Evolutionary conservation across 352 stramenopile genomes (phyloP), one percentile per base, ranked within the genome.

Genomic region (Globisporangium carolinianum): DNA sequence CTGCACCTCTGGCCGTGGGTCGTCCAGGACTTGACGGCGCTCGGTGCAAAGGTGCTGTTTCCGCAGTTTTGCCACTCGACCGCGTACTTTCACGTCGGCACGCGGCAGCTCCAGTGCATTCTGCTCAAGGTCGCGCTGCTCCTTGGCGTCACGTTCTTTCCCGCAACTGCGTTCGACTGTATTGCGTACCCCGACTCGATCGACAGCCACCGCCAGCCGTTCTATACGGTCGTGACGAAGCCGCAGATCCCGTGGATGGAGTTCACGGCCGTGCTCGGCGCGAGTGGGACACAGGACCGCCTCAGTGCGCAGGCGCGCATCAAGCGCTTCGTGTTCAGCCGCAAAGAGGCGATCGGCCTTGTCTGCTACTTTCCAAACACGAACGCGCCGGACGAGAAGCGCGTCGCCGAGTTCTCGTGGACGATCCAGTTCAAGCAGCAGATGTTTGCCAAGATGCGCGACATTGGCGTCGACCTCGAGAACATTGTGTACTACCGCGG

Each of bases 401-500:
- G 78, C 56, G 76, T 92, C 58, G 67, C 69, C 38, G 78, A 92
- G 69, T 92, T 92, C 55, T 92, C 83, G 58, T 92, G 83, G 83
- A 89, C 79, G 24, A 79, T 89, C 51, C 83, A 92, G 70, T 92
- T 90, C 69, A 92, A 92, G 64, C 77, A 92, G 67, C 71, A 86
- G 58, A 75, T 90, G 68, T 92, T 92, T 58, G 80, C 74, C 11
- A 80, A 87, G 68, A 83, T 92, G 72, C 74, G 75, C 45, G 78
- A 78, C 12, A 72, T 82, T 17, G 81, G 77, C 43, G 72, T 94
- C 24, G 79, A 91, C 59, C 61, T 91, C 11, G 84, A 94, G 68
- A 91, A 91, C 55, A 77, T 91, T 45, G 84, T 92, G 65, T 94
- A 94, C 70, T 91, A 92, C 66, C 79, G 81, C 24, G 84, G 83